These are phyloP conservation scores for Neohortaea acidophila DNA, from an alignment of 495 filamentous ascomycete species.

Conservation along the genomic window DNA sequence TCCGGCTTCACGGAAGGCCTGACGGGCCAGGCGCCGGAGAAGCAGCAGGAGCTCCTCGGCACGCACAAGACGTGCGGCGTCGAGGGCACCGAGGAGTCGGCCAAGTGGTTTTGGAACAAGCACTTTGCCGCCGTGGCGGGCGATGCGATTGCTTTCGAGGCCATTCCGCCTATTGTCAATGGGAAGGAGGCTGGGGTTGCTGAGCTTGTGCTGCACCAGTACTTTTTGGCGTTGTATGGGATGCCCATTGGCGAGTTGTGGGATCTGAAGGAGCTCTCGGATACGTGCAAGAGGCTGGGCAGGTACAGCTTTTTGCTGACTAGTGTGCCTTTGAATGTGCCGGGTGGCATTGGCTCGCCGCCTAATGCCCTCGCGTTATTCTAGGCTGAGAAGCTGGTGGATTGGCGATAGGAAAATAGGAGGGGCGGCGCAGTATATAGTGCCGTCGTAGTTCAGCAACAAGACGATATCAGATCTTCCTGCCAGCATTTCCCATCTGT, in stretches of 20 bases:
- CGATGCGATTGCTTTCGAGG: constrained; percentile 36
- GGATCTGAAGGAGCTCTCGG: constrained; percentile 39
- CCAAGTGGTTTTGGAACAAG: constrained; percentile 40
- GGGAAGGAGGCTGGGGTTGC: constrained; percentile 14
- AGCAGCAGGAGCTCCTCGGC: constrained; percentile 20
- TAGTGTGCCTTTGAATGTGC: constrained; percentile 19
- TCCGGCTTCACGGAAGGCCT: constrained; percentile 31
- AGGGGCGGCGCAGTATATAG: too few species aligned
- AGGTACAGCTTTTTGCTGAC: constrained; percentile 22
- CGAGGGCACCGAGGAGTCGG: constrained; percentile 20
- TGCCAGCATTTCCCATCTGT: too few species aligned
- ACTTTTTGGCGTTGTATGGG: constrained; percentile 30
- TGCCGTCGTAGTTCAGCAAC: too few species aligned
- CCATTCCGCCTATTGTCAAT: constrained; percentile 21
- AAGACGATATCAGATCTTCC: too few species aligned
- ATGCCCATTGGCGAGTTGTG: constrained; percentile 48
- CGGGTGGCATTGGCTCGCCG: constrained; percentile 19
- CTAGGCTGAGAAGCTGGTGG: too few species aligned
- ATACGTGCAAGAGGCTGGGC: constrained; percentile 31
- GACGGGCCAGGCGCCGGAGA: constrained; percentile 20
- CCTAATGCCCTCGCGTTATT: constrained; percentile 27
- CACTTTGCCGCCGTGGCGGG: constrained; percentile 40
- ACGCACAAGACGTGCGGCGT: constrained; percentile 20
- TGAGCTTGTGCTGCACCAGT: constrained; percentile 28
- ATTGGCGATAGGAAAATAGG: too few species aligned